Evolutionary conservation across 768 basidiomycete species (phyloP).

Genomic region (Suillus plorans): DNA sequence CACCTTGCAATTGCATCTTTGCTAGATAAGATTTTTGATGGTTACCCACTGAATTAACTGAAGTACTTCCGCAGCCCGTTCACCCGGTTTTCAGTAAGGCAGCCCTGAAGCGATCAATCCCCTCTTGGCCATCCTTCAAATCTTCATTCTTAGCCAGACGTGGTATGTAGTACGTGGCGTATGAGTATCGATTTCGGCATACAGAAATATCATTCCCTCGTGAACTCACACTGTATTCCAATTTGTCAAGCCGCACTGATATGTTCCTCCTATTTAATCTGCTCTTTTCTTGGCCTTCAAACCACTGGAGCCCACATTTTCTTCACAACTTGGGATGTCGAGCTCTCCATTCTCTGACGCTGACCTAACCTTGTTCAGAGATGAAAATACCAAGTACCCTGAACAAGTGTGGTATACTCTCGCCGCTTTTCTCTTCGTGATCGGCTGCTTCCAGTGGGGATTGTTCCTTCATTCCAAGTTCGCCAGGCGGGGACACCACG

Average conservation of each 20-base stretch:
- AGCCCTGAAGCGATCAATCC: neutral
- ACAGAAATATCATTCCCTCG: neutral
- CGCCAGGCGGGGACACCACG: neutral
- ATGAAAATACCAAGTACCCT: conserved; percentile 1
- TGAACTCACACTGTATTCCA: neutral
- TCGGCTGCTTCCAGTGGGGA: conserved; percentile 29
- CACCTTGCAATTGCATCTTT: neutral
- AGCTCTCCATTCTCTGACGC: neutral
- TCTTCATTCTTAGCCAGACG: too few relatives aligned
- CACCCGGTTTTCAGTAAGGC: neutral
- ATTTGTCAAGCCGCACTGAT: neutral
- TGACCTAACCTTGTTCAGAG: neutral
- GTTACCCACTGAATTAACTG: neutral
- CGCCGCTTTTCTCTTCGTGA: conserved; percentile 11
- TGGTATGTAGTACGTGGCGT: neutral
- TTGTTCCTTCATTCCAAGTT: conserved; percentile 24
- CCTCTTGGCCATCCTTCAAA: neutral
- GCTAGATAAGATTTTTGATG: neutral
- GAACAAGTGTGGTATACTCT: conserved; percentile 20
- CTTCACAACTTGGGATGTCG: conserved; percentile 5
- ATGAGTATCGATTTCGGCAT: neutral
- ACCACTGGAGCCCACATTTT: neutral
- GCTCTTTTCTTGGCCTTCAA: neutral
- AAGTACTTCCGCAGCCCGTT: neutral
- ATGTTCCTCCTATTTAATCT: neutral